These are phyloP conservation scores for Oenanthe javanica DNA, from an alignment of 140 eudicot species.

Conservation along the genomic window DNA sequence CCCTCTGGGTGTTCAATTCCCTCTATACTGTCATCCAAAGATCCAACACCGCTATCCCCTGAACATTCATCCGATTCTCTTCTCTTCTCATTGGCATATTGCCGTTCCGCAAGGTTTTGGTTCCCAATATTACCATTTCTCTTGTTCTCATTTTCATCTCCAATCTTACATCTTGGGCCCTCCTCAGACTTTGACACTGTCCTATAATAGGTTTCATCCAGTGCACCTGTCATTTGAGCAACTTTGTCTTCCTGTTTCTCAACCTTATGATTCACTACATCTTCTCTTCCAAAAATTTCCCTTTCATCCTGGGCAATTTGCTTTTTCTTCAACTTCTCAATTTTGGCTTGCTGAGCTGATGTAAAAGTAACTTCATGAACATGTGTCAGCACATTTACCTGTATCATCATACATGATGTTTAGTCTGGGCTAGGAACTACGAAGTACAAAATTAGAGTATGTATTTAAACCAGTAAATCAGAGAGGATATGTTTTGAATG, in stretches of 20 bases:
- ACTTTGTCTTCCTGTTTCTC: no score
- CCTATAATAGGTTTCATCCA: slow-evolving; percentile 3
- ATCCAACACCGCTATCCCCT: not conserved
- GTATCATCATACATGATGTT: not conserved
- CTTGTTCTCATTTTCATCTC: not conserved
- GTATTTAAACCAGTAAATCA: no score
- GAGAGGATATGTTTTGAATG: not conserved
- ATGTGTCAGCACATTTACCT: slow-evolving; percentile 62
- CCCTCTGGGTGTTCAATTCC: slow-evolving; percentile 20
- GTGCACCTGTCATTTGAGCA: no score
- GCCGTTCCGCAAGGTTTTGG: not conserved
- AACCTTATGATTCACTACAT: no score
- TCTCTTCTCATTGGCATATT: not conserved
- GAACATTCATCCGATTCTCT: not conserved
- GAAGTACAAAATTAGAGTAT: not conserved
- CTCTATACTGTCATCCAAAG: not conserved
- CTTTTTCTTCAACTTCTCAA: slow-evolving; percentile 18
- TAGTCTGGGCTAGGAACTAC: not conserved
- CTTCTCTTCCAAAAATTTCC: slow-evolving; percentile 17
- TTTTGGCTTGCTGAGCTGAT: not conserved
- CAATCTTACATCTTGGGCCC: not conserved
- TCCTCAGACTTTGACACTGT: not conserved
- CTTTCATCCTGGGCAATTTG: slow-evolving; percentile 36
- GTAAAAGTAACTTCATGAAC: slow-evolving; percentile 23
- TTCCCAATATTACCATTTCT: not conserved